These are phyloP conservation scores for Mrakia hoshinonis DNA, from an alignment of 768 basidiomycete genomes.

Conservation along the genomic window DNA sequence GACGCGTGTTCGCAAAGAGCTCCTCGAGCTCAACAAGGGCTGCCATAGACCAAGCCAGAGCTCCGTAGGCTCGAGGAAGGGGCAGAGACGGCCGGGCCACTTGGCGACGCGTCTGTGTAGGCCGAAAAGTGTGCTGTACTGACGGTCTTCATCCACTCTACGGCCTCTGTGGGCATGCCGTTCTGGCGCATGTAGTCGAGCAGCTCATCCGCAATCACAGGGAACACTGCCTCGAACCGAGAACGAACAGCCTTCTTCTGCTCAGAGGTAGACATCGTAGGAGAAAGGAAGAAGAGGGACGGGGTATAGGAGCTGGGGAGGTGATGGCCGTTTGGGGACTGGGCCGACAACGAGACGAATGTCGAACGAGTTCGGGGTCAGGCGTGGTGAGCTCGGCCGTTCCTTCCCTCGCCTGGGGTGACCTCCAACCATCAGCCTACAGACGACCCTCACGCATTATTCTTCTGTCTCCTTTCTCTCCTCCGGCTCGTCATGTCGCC, in stretches of 20 bases:
- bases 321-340: neutral
- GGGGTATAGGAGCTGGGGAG: neutral
- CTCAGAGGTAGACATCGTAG: neutral
- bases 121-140: no score
- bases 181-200: constrained; percentile 57
- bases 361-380: constrained; percentile 1
- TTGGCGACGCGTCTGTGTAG: no score
- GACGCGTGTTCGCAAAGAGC: neutral
- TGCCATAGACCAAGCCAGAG: neutral
- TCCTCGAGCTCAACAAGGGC: no score
- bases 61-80: no score
- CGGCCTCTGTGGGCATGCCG: constrained; percentile 73
- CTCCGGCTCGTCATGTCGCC: neutral
- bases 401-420: no score
- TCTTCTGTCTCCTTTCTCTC: no score
- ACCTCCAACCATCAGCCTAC: neutral
- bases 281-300: neutral
- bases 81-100: no score
- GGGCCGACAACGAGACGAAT: neutral
- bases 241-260: constrained; percentile 19
- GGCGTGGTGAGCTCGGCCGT: neutral
- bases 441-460: neutral
- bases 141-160: constrained; percentile 76
- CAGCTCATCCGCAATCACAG: constrained; percentile 65
- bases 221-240: constrained; percentile 63